Evolutionary conservation across 805 yeast species (phyloP), one percentile per base, ranked within the genome.

Genomic region (Candida saitoana): DNA sequence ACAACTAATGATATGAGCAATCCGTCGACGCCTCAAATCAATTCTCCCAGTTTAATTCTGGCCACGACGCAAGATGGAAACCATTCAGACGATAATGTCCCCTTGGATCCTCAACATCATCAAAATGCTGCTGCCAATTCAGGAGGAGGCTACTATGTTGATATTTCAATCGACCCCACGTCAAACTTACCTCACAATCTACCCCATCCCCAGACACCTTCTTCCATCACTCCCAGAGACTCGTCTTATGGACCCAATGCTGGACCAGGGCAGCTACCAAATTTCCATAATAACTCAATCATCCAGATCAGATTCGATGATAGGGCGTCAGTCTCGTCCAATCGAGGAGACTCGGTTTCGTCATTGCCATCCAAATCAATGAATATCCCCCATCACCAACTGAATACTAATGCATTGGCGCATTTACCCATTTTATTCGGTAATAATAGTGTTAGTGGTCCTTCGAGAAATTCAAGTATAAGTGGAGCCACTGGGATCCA

Each of bases 381-480:
- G 75, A 64, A 69, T 48, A 69, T 69, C 7, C 75, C 75, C 1
- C 75, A 69, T 49, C 75, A 69, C 51, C 73, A 69, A 44, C 62
- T 59, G 55, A 60, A 54, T 42, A 59, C 52, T 43, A 61, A 49
- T 40, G 60, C 72, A 4, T 56, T 69, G 51, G 72, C 72, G 3
- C 75, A 69, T 47, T 55, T 69, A 38, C 75, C 75, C 1, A 62
- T 66, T 3, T 47, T 69, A 15, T 69, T 67, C 45, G 74, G 74
- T n/a, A 61, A 67, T 8, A 60, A 56, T 38, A 61, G 69, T 49
- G 58, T 69, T 20, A 62, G 69, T 43, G 75, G 74, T 2, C 70
- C 73, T 3, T 60, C 68, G 15, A 56, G 73, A 34, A 59, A 54
- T 36, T 60, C 68, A 17, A 62, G 69, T 52, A 52, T 68, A 7